These are phyloP conservation scores for Beauveria sp. DNA, from an alignment of 2,329 filamentous ascomycete species.

Conservation along the genomic window DNA sequence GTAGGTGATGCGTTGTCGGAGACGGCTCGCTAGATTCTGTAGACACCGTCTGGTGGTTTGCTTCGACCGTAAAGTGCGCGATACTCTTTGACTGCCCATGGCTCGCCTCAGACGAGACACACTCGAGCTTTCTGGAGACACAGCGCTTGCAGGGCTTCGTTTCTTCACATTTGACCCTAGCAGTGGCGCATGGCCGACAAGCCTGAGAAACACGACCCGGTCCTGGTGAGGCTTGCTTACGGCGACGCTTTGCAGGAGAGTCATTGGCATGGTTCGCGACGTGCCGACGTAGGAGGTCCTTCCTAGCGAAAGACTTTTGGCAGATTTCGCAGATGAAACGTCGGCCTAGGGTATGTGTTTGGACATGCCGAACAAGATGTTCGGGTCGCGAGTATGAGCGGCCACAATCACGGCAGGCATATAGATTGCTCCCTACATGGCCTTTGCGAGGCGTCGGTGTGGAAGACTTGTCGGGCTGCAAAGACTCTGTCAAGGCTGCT, in stretches of 20 bases:
- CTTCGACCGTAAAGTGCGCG: slow-evolving; percentile 33
- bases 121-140: slow-evolving; percentile 37
- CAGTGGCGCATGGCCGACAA: slow-evolving; percentile 42
- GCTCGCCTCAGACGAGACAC: slow-evolving; percentile 31
- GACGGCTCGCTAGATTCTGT: slow-evolving; percentile 4
- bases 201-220: slow-evolving; percentile 45
- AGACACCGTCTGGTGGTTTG: slow-evolving; percentile 5
- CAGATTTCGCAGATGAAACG: slow-evolving; percentile 43
- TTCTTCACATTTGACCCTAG: slow-evolving; percentile 49
- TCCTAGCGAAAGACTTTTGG: slow-evolving; percentile 45
- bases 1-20: slow-evolving; percentile 8
- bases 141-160: slow-evolving; percentile 46
- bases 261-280: slow-evolving; percentile 44
- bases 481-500: not conserved
- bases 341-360: slow-evolving; percentile 43
- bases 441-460: slow-evolving; percentile 19
- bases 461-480: not conserved
- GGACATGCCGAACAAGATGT: slow-evolving; percentile 45
- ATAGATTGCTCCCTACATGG: slow-evolving; percentile 23
- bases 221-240: slow-evolving; percentile 35
- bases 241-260: slow-evolving; percentile 38
- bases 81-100: slow-evolving; percentile 36
- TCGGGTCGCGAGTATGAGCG: slow-evolving; percentile 45
- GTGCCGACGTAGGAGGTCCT: slow-evolving; percentile 46
- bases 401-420: slow-evolving; percentile 46